A percentile compares a stretch with the other conserved stretches of the same genome.
These are phyloP conservation scores for Heracleum sosnowskyi DNA, from an alignment of 129 eudicot species.

Conservation along the genomic window DNA sequence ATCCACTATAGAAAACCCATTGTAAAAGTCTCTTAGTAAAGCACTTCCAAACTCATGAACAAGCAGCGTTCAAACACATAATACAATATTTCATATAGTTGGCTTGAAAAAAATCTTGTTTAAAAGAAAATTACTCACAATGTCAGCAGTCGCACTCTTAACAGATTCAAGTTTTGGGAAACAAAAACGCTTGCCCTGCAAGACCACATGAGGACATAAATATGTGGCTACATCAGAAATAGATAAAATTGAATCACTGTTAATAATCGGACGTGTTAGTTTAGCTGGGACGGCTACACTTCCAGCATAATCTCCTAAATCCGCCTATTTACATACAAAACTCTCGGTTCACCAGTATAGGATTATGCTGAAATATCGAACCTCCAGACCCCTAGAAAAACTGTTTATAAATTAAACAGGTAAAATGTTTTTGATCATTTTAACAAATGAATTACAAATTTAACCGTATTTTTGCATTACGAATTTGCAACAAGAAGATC, in stretches of 20 bases:
- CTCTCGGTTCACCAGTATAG: not conserved
- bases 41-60: not conserved
- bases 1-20: not conserved
- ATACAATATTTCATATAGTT: not conserved
- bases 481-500: not conserved
- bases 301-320: constrained; percentile 5
- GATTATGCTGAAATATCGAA: constrained; percentile 1
- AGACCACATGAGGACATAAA: constrained; percentile 5
- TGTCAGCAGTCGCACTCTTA: constrained; percentile 94
- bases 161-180: constrained; percentile 85
- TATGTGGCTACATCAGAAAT: constrained; percentile 10
- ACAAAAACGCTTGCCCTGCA: constrained; percentile 81
- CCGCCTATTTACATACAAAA: not conserved
- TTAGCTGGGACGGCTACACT: constrained; percentile 1
- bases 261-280: not conserved
- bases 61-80: not conserved
- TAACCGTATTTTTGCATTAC: not conserved
- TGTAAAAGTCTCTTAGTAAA: not conserved
- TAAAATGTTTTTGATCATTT: not conserved
- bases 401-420: not conserved
- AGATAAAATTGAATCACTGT: not conserved
- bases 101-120: not conserved
- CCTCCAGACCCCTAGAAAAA: not conserved
- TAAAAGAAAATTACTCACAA: constrained; percentile 47
- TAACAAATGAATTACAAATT: not conserved